Conservation (phyloP, 441 rosid species). For the California macrophylla region DNA sequence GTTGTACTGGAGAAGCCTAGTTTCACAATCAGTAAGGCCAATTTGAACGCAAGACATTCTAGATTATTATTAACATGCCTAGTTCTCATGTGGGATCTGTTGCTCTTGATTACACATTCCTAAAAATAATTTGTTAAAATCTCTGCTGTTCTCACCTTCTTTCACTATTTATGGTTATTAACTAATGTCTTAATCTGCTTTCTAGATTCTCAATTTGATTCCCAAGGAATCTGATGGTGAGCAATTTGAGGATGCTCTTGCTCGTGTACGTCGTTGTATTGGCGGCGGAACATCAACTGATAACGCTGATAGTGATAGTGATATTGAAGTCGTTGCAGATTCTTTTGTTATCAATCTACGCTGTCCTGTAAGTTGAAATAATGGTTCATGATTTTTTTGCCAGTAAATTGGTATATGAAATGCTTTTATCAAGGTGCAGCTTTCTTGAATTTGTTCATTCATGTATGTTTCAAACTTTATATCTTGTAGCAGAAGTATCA, state of each 20-base stretch:
- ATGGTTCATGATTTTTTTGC: neutral
- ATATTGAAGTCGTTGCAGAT: conserved; percentile 95
- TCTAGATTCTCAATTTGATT: conserved; percentile 72
- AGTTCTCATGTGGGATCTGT: neutral
- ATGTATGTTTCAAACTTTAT: neutral
- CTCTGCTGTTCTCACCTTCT: neutral
- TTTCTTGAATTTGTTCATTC: neutral
- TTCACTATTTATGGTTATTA: conserved; percentile 5
- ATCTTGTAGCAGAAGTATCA: neutral
- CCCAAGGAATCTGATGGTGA: conserved; percentile 85
- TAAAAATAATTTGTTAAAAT: neutral
- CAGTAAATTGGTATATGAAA: neutral
- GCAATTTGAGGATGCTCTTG: conserved; percentile 70
- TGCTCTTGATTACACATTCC: neutral
- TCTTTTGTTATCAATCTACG: conserved; percentile 69
- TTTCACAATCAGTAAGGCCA: neutral
- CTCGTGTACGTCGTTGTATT: conserved; percentile 81
- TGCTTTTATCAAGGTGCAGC: conserved; percentile 1
- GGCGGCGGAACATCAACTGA: conserved; percentile 78
- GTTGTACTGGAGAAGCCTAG: neutral
- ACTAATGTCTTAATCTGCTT: conserved; percentile 12
- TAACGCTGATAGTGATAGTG: conserved; percentile 90
- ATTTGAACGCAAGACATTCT: neutral
- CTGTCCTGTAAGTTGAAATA: conserved; percentile 68
- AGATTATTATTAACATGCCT: neutral